These are phyloP conservation scores for Coniochaeta sp. DNA, from an alignment of 2,329 filamentous ascomycete genomes.

Conservation along the genomic window DNA sequence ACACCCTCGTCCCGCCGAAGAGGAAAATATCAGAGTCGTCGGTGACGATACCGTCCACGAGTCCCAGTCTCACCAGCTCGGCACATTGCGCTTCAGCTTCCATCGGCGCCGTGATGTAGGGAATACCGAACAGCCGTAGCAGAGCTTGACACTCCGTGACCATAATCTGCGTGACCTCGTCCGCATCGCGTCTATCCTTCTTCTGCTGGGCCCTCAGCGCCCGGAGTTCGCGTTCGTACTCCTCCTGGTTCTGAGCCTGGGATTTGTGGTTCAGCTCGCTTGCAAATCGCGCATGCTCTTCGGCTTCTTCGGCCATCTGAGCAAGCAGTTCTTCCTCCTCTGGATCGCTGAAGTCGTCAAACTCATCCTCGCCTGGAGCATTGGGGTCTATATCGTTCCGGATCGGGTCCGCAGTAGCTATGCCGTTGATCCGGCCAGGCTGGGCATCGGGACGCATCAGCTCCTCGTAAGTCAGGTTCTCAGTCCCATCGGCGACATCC, in stretches of 20 bases:
- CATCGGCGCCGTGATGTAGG: conserved; percentile 97
- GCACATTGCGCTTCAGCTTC: conserved; percentile 98
- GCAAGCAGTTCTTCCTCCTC: conserved; percentile 86
- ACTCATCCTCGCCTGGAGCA: conserved; percentile 51
- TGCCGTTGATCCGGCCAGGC: conserved; percentile 15
- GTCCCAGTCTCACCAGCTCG: conserved; percentile 73
- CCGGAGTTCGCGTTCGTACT: conserved; percentile 83
- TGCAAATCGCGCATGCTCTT: conserved; percentile 90
- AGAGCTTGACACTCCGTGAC: conserved; percentile 90
- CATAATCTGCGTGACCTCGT: conserved; percentile 96
- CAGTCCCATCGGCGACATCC: not conserved
- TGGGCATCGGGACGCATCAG: conserved; percentile 13
- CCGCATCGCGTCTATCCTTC: conserved; percentile 89
- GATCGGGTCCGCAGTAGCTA: conserved; percentile 10
- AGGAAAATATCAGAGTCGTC: conserved; percentile 96
- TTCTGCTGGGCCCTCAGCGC: conserved; percentile 89
- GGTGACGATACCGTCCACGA: conserved; percentile 96
- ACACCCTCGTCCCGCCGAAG: conserved; percentile 91
- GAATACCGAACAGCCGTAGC: conserved; percentile 82
- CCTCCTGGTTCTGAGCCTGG: conserved; percentile 59
- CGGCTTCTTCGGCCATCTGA: conserved; percentile 81
- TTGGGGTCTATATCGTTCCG: conserved; percentile 17
- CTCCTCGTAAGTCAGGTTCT: conserved; percentile 15
- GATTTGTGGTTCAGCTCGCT: conserved; percentile 76
- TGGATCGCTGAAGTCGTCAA: conserved; percentile 72